These are phyloP conservation scores for Monosporascus sp. DNA, from an alignment of 2,329 filamentous ascomycete species.

Conservation along the genomic window DNA sequence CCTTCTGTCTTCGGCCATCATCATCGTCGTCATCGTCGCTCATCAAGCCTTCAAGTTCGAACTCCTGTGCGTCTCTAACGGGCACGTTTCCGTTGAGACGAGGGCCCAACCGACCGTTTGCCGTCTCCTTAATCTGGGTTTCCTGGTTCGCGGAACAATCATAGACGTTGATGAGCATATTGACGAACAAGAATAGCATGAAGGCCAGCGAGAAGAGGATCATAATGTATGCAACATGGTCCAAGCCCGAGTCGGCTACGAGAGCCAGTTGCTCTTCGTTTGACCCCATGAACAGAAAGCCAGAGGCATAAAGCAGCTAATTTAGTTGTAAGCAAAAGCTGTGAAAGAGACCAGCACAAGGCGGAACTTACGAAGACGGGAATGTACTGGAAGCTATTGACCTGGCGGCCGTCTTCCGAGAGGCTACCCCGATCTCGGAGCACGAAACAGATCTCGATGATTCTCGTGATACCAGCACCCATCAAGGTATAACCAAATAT, in stretches of 20 bases:
- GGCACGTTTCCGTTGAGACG: conserved; percentile 27
- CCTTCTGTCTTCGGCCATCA: conserved; percentile 30
- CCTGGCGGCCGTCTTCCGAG: conserved; percentile 61
- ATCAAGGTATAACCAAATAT: conserved; percentile 95
- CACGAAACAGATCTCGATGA: conserved; percentile 89
- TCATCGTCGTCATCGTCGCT: conserved; percentile 82
- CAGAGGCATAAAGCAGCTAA: conserved; percentile 82
- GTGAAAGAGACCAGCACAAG: background rate
- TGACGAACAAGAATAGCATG: conserved; percentile 83
- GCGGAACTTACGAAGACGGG: conserved; percentile 59
- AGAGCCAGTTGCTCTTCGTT: conserved; percentile 94
- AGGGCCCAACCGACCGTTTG: conserved; percentile 32
- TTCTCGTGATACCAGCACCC: conserved; percentile 75
- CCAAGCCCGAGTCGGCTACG: conserved; percentile 67
- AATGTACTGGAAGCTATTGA: conserved; percentile 66
- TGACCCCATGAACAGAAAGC: conserved; percentile 95
- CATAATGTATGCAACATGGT: conserved; percentile 86
- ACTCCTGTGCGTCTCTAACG: conserved; percentile 79
- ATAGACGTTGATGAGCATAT: conserved; percentile 81
- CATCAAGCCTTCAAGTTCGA: conserved; percentile 85
- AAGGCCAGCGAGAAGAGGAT: conserved; percentile 89
- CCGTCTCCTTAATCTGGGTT: conserved; percentile 29
- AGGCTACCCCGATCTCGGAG: conserved; percentile 65
- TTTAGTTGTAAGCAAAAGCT: conserved; percentile 12
- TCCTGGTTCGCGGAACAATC: conserved; percentile 50